Base-by-base conservation (phyloP, 2,329 filamentous ascomycete species). In the Cytospora chrysosperma region DNA sequence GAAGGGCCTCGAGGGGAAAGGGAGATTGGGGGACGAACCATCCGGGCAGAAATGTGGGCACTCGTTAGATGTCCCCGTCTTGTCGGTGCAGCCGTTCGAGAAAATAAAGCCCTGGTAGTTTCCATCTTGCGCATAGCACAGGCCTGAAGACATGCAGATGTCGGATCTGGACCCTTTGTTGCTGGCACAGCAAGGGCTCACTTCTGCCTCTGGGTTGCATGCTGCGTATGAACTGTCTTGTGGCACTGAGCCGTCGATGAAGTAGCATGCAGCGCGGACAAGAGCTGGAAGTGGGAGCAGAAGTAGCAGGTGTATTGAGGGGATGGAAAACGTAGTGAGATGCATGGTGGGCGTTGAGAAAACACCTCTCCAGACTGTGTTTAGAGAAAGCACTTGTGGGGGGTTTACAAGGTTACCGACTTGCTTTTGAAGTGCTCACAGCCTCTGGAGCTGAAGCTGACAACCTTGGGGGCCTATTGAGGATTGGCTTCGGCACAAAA, bases 61-160 rank as follows among this genome's bases (percentile, higher is more conserved):
- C 10, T 54, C 58, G 17, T 43, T 53, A 13, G 62, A 58, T 30
- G 60, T 34, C 8, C 68, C 68, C 1, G 62, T 62, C n/a, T 43
- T 47, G 32, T 70, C 68, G 6, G 68, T 70, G 43, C 68, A 70
- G 51, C 69, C 69, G 47, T 68, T 67, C 24, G 64, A 55, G 24
- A 67, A 70, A 21, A 70, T 65, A 32, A 68, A 53, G 37, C 69
- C 69, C 26, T 63, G 54, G 21, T 28, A 65, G 5, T 49, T 59
- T 12, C 30, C 13, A 13, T 67, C 61, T 43, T 70, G 67, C 3
- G 64, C 64, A 28, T 67, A 67, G 49, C 69, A 70, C 19, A 70
- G 62, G 4, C 69, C 68, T 2, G 66, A 70, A 15, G 62, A 63
- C 61, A 69, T 34, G 58, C 69, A 70, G 24, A 70, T 64, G 21